Base-by-base conservation (phyloP, 2,329 filamentous ascomycete species). In the Colletotrichum sp. region DNA sequence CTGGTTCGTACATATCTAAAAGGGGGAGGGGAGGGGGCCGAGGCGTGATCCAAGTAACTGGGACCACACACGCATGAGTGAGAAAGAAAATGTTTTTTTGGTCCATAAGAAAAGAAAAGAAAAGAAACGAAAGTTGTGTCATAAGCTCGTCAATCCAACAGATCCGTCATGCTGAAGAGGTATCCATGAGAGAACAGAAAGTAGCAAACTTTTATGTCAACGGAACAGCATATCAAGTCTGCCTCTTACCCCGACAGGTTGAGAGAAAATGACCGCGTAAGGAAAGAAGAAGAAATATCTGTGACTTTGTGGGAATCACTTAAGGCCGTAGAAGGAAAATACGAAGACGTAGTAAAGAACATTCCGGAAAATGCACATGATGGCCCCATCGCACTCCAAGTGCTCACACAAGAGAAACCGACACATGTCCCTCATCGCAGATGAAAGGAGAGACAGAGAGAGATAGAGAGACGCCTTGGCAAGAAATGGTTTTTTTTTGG, bases 171-270 rank as follows among this genome's bases (percentile, higher is more conserved):
- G 74, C 76, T 76, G 72, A 76, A 76, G 76, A 76, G 76, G 76
- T 77, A 77, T 77, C 73, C 76, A 77, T 75, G 65, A 77, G 74
- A 69, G 73, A 77, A 70, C 67, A 77, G 69, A 77, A 75, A 69
- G 55, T 70, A 77, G 63, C 69, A 77, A 75, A 66, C 67, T 77
- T 77, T 73, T 77, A 61, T 55, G 75, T 66, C 63, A 63, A 72
- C 67, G 68, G 59, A 71, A 75, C 63, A 60, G 67, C 71, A 76
- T 55, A 66, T 72, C 72, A 71, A 70, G 71, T 71, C 74, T 75
- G 72, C 75, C 72, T 75, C 72, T 75, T 59, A 26, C 67, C 63
- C 65, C 61, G 24, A 75, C 39, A 76, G 75, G 63, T 64, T 66
- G 76, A 76, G 64, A 77, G 69, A 77, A 21, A 77, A 74, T 63